Percentiles rank a stretch among this genome's conserved stretches.
phyloP scores from a whole-genome alignment of 495 filamentous ascomycete species.

The Aspergillus baeticus region DNA sequence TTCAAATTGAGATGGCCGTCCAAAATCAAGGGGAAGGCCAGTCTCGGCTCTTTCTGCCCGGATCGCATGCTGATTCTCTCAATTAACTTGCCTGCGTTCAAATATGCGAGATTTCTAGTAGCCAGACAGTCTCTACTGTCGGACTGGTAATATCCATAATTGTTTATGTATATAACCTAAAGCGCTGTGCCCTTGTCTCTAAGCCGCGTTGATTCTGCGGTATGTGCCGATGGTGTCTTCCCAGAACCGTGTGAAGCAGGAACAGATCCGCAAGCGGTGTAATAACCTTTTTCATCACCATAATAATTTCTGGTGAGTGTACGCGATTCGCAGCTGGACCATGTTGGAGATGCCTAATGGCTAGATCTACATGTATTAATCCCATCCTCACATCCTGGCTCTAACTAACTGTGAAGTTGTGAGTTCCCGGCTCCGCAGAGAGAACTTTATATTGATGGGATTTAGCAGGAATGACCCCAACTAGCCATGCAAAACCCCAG shows the following conservation, averaged over 20 bases:
- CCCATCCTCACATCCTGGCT: slow-evolving; percentile 2
- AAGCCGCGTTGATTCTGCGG: too few relatives aligned
- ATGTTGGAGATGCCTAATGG: slow-evolving; percentile 18
- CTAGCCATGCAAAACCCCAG: neutral
- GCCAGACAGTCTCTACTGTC: too few relatives aligned
- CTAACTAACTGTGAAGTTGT: neutral
- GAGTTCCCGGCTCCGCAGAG: too few relatives aligned
- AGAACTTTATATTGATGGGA: neutral
- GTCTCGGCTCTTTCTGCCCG: too few relatives aligned
- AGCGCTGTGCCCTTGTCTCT: too few relatives aligned
- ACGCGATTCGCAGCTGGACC: slow-evolving; percentile 16
- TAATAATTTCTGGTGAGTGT: slow-evolving; percentile 22
- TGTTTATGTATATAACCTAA: too few relatives aligned
- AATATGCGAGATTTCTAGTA: too few relatives aligned
- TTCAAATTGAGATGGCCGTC: too few relatives aligned
- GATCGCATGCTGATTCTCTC: too few relatives aligned
- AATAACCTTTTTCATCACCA: slow-evolving; percentile 19
- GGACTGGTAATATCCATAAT: too few relatives aligned
- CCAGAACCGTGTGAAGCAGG: slow-evolving; percentile 15
- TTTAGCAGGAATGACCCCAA: neutral
- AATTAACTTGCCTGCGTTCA: too few relatives aligned
- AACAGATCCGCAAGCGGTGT: slow-evolving; percentile 20
- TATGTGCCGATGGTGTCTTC: neutral
- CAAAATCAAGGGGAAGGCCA: too few relatives aligned
- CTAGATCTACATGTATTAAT: slow-evolving; percentile 15